A percentile compares a stretch with the other conserved stretches of the same genome.
phyloP scores from a whole-genome alignment of 176 grass and related monocot species.

The Areca catechu region DNA sequence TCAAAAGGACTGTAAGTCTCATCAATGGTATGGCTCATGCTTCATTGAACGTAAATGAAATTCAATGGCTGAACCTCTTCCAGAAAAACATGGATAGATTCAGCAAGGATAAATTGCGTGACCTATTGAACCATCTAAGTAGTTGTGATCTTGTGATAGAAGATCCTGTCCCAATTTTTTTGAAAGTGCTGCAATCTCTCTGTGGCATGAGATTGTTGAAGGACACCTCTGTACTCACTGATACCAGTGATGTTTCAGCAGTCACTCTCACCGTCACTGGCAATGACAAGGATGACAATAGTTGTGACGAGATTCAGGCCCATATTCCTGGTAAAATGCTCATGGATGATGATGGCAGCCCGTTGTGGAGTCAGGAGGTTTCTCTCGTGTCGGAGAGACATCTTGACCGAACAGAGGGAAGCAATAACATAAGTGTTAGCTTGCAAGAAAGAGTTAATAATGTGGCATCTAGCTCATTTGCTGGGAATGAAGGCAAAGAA shows the following conservation, averaged over 20 bases:
- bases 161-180: constrained; percentile 33
- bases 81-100: constrained; percentile 16
- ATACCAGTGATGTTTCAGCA: constrained; percentile 13
- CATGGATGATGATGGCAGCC: neutral
- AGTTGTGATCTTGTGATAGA: constrained; percentile 29
- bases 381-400: neutral
- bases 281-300: constrained; percentile 4
- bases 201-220: constrained; percentile 11
- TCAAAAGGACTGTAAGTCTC: constrained; percentile 22
- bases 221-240: neutral
- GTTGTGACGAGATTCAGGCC: constrained; percentile 10
- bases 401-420: constrained; percentile 4
- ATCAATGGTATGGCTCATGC: constrained; percentile 40
- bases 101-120: constrained; percentile 14
- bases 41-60: constrained; percentile 31
- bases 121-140: constrained; percentile 28
- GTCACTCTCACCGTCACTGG: neutral
- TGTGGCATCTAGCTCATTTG: constrained; percentile 1
- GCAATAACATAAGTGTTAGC: neutral
- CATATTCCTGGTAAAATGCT: constrained; percentile 6
- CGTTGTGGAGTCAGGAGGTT: neutral
- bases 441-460: neutral
- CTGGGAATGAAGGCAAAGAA: constrained; percentile 16
- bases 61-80: constrained; percentile 22
- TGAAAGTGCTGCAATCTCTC: constrained; percentile 23